Evolutionary conservation across 2,329 filamentous ascomycete species (phyloP), one percentile per base, ranked within the genome.

Genomic region (Neofusicoccum cordaticola): DNA sequence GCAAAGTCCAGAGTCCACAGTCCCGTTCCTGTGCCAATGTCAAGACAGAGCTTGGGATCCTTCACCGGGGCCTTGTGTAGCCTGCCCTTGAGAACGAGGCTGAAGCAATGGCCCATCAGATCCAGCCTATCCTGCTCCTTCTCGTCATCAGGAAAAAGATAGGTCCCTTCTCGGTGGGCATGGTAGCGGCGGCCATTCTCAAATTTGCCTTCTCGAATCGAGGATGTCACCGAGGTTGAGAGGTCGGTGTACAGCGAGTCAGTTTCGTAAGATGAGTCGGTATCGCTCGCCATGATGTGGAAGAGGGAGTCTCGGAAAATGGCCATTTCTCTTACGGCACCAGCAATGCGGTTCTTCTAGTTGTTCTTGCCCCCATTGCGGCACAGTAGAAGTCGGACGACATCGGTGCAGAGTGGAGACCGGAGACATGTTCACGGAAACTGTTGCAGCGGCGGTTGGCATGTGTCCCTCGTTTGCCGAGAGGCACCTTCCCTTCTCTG

Each of bases 91-190:
- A 78, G 70, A 50, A 75, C 69, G 19, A 77, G 69, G 37, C 71
- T 71, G 68, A 72, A 77, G 64, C 77, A 74, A 70, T 77, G 74
- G 68, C 77, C 74, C 52, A 76, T 68, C 11, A 78, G 71, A 66
- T 78, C 75, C 2, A 66, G 47, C 19, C 75, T 72, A 68, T 78
- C 75, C 62, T 76, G 73, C 67, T 78, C 75, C 37, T 71, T 69
- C 58, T 77, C 75, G 68, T 77, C 75, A 66, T 77, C 77, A 58
- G 75, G 51, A 22, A 19, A 27, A 70, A 73, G 73, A 68, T 77
- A 76, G 11, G 71, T 69, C 51, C 75, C 75, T 62, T 77, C 75
- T 13, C 73, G 69, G 61, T 75, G 76, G 2, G 72, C 73, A 56
- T 77, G 74, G 67, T 77, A 77, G 53, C 73, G 71, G 3, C 75